phyloP scores from a whole-genome alignment of 345 rosid genomes.

The Psidium guajava region DNA sequence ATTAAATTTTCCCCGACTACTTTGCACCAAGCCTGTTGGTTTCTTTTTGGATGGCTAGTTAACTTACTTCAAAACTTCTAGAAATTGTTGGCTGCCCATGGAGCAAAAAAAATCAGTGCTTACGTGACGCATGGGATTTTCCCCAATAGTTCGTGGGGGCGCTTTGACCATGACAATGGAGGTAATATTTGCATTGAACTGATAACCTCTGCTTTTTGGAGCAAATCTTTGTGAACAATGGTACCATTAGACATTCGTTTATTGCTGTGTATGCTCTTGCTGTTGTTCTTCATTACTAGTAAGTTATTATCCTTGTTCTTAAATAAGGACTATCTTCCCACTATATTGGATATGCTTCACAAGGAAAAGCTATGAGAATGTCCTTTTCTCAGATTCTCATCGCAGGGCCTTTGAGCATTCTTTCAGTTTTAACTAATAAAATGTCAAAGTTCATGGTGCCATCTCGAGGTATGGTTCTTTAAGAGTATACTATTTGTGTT shows the following conservation, averaged over 20 bases:
- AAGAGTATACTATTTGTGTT: neutral
- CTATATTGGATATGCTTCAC: neutral
- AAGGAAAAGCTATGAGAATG: neutral
- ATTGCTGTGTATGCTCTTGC: neutral
- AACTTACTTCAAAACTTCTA: conserved; percentile 10
- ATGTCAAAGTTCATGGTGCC: neutral
- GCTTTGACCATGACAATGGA: conserved; percentile 70
- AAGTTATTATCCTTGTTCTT: neutral
- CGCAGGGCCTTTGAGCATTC: neutral
- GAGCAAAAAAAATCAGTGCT: conserved; percentile 87
- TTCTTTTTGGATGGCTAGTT: neutral
- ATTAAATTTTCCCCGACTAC: neutral
- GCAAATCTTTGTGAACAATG: neutral
- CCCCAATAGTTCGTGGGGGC: conserved; percentile 84
- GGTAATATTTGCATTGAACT: conserved; percentile 27
- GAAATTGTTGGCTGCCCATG: conserved; percentile 89
- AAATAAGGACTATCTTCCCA: neutral
- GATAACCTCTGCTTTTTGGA: neutral
- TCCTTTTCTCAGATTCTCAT: neutral
- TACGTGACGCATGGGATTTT: conserved; percentile 95
- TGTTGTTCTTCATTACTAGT: neutral
- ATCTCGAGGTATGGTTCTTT: neutral
- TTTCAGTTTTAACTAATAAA: neutral
- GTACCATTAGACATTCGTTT: neutral
- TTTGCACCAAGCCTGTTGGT: neutral